Percentiles rank a stretch among this genome's conserved stretches.
These are phyloP conservation scores for Arthromyces matolae DNA, from an alignment of 768 basidiomycete species.

Conservation along the genomic window DNA sequence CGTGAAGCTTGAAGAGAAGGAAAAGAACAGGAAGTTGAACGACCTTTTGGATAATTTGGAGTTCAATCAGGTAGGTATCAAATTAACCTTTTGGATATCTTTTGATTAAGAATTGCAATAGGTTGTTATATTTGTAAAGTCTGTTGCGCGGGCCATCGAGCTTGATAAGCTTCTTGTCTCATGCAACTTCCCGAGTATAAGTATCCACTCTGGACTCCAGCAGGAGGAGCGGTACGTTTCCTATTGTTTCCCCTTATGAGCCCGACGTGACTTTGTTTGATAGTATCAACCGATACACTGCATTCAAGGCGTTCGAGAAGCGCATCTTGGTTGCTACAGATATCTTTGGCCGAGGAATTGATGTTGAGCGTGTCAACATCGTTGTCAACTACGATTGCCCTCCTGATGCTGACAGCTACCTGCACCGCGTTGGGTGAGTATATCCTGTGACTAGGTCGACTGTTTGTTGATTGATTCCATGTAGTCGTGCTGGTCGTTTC, in stretches of 20 bases:
- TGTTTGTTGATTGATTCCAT: neutral
- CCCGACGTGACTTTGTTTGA: conserved; percentile 5
- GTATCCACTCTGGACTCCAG: conserved; percentile 89
- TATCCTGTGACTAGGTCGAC: neutral
- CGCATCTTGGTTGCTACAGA: conserved; percentile 98
- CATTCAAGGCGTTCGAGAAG: conserved; percentile 99
- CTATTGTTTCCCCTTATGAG: neutral
- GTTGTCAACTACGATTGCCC: conserved; percentile 99
- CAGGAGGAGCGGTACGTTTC: conserved; percentile 90
- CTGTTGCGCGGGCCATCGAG: conserved; percentile 93
- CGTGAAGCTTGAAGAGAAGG: conserved; percentile 91
- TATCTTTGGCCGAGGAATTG: conserved; percentile 98
- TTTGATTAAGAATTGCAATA: conserved; percentile 26
- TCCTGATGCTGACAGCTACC: conserved; percentile 94
- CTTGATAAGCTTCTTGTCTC: conserved; percentile 93
- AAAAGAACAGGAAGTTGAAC: conserved; percentile 96
- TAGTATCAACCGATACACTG: conserved; percentile 92
- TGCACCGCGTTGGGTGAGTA: conserved; percentile 92
- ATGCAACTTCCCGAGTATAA: conserved; percentile 98
- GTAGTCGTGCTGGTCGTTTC: conserved; percentile 95
- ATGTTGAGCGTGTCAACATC: conserved; percentile 99
- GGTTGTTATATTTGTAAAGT: conserved; percentile 99
- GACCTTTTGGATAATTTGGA: conserved; percentile 93
- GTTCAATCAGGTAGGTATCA: conserved; percentile 83
- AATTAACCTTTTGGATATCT: neutral